Conservation (phyloP, 2,329 filamentous ascomycete species). For the Aspergillus unguis region DNA sequence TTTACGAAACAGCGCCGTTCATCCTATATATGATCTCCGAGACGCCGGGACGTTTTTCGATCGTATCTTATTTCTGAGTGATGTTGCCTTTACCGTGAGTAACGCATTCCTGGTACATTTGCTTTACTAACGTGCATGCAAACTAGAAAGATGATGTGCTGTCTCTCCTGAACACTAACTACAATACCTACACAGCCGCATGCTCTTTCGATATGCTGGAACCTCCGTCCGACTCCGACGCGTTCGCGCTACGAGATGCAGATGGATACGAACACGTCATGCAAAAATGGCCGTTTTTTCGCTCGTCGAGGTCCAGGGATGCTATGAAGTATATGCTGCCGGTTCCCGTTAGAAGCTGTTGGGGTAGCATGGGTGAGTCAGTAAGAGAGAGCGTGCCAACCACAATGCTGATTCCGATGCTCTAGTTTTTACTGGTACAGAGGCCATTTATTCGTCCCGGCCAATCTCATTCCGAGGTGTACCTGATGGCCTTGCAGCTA, state of each 20-base stretch:
- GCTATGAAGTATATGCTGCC: conserved; percentile 53
- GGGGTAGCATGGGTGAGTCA: conserved; percentile 60
- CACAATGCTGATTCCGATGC: neutral
- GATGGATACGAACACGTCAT: conserved; percentile 63
- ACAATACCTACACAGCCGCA: conserved; percentile 60
- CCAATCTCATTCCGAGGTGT: conserved; percentile 62
- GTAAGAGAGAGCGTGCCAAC: neutral
- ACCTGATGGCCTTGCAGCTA: conserved; percentile 55
- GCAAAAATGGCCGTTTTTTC: conserved; percentile 62
- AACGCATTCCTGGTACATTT: neutral
- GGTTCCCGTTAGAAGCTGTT: conserved; percentile 62
- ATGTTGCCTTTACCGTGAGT: conserved; percentile 44
- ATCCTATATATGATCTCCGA: conserved; percentile 54
- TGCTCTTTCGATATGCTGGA: conserved; percentile 69
- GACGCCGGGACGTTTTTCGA: conserved; percentile 53
- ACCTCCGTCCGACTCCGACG: conserved; percentile 68
- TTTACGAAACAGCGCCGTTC: conserved; percentile 62
- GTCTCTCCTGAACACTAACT: conserved; percentile 58
- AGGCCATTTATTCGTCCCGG: conserved; percentile 23
- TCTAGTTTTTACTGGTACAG: conserved; percentile 26
- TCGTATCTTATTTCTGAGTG: conserved; percentile 58
- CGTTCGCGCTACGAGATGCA: conserved; percentile 66
- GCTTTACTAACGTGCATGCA: conserved; percentile 11
- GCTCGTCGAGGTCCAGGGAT: conserved; percentile 45
- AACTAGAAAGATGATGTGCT: conserved; percentile 50